A percentile compares a stretch with the other conserved stretches of the same genome.
Conservation (phyloP, 2,329 filamentous ascomycete species). For the Colletotrichum zoysiae region DNA sequence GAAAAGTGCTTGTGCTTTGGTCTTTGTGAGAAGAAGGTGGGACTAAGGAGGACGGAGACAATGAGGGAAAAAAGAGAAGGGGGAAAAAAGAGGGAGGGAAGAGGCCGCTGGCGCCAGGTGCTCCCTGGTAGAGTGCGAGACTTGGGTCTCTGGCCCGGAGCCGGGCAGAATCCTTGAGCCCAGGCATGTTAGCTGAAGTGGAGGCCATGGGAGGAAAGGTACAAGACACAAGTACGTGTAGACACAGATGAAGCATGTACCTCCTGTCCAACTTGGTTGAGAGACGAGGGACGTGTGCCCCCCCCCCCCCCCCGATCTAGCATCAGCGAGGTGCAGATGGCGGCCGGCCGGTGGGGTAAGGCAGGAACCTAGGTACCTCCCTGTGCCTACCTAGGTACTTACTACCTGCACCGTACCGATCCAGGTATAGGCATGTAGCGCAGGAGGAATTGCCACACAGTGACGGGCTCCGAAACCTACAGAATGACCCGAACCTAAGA, state of each 20-base stretch:
- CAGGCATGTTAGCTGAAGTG: not conserved
- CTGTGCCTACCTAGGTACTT: too few species aligned
- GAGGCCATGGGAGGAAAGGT: not conserved
- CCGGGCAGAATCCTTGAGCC: not conserved
- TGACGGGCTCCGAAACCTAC: not conserved
- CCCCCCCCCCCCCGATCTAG: not conserved
- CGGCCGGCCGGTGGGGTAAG: not conserved
- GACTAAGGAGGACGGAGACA: not conserved
- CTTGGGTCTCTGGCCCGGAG: not conserved
- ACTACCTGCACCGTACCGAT: too few species aligned
- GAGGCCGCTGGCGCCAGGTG: conserved; percentile 7
- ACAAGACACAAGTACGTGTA: not conserved
- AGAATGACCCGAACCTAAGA: not conserved
- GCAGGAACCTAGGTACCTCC: not conserved
- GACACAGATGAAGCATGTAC: conserved; percentile 16
- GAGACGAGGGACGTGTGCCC: conserved; percentile 11
- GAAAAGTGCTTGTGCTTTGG: not conserved
- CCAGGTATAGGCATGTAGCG: not conserved
- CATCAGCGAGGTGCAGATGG: conserved; percentile 2
- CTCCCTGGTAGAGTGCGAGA: not conserved
- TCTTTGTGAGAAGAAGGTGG: not conserved
- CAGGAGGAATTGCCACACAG: not conserved
- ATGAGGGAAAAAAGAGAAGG: too few species aligned
- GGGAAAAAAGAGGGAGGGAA: not conserved
- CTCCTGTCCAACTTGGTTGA: not conserved